Conservation (phyloP, 805 yeast species). For the Nakazawaea siamensis region DNA sequence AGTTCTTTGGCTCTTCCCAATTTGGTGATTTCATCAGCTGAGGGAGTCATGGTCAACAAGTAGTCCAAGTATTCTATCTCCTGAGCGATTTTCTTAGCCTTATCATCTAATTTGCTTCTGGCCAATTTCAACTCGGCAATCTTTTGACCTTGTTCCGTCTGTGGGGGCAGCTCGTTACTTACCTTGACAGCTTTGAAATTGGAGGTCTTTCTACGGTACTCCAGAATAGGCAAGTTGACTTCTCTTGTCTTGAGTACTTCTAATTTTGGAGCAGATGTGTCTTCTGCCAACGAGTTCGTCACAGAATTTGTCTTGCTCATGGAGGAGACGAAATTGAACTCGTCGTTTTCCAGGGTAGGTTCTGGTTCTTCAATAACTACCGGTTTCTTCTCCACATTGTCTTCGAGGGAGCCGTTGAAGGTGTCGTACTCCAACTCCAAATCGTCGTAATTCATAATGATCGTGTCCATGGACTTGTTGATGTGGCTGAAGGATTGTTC, state of each 20-base stretch:
- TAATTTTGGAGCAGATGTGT: not conserved
- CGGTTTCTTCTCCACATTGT: slow-evolving; percentile 16
- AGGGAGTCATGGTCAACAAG: slow-evolving; percentile 5
- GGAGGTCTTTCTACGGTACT: slow-evolving; percentile 5
- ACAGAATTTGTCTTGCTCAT: slow-evolving; percentile 2
- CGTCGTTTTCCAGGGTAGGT: not conserved
- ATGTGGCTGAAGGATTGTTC: too few relatives aligned
- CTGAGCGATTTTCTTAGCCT: slow-evolving; percentile 5
- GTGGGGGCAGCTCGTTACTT: not conserved
- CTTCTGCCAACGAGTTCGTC: slow-evolving; percentile 1
- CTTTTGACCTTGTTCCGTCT: slow-evolving; percentile 1
- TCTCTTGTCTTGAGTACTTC: slow-evolving; percentile 8
- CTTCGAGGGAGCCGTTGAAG: slow-evolving; percentile 22
- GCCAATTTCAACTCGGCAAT: slow-evolving; percentile 3
- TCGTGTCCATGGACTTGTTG: slow-evolving; percentile 9
- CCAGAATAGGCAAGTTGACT: not conserved
- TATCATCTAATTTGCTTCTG: slow-evolving; percentile 1
- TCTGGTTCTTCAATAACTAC: not conserved
- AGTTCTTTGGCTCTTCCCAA: slow-evolving; percentile 8
- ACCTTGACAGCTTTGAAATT: slow-evolving; percentile 8
- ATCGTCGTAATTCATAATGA: slow-evolving; percentile 16
- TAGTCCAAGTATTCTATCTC: slow-evolving; percentile 9
- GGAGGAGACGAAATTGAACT: slow-evolving; percentile 5
- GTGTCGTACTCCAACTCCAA: slow-evolving; percentile 24
- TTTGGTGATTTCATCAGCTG: slow-evolving; percentile 7